Conservation (phyloP, 768 basidiomycete species). For the Coprinopsis strossmayeri region DNA sequence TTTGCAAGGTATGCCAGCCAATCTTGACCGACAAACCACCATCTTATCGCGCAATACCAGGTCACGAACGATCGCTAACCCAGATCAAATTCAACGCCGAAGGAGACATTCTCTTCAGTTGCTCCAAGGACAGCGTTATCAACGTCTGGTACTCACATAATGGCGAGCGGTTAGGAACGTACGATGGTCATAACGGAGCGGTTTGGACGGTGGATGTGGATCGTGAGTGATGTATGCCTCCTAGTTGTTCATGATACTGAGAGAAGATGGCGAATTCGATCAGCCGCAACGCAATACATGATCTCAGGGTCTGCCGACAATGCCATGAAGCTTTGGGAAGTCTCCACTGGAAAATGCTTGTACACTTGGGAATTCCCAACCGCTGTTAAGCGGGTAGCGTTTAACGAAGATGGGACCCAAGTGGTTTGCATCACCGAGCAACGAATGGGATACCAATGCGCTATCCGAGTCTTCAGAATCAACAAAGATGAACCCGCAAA, state of each 20-base stretch:
- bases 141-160: constrained; percentile 98
- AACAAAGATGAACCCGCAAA: constrained; percentile 75
- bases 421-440: constrained; percentile 96
- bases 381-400: constrained; percentile 92
- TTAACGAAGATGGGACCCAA: constrained; percentile 77
- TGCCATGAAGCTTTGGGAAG: constrained; percentile 83
- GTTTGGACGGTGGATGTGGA: constrained; percentile 98
- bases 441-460: constrained; percentile 88
- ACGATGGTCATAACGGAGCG: constrained; percentile 91
- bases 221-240: constrained; percentile 47
- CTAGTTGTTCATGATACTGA: background rate
- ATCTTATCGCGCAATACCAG: constrained; percentile 32
- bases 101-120: constrained; percentile 93
- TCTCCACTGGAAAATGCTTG: constrained; percentile 85
- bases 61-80: constrained; percentile 95
- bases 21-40: background rate
- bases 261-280: background rate
- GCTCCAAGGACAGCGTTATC: constrained; percentile 91
- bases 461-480: constrained; percentile 86
- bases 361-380: constrained; percentile 98
- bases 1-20: constrained; percentile 46
- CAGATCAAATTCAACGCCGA: constrained; percentile 97
- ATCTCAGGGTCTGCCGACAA: constrained; percentile 95
- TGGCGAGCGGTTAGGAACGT: constrained; percentile 95
- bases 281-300: constrained; percentile 78